Percentiles rank a stretch among this genome's conserved stretches.
These are phyloP conservation scores for Pleurotus citrinopileatus DNA, from an alignment of 768 basidiomycete species.

Conservation along the genomic window DNA sequence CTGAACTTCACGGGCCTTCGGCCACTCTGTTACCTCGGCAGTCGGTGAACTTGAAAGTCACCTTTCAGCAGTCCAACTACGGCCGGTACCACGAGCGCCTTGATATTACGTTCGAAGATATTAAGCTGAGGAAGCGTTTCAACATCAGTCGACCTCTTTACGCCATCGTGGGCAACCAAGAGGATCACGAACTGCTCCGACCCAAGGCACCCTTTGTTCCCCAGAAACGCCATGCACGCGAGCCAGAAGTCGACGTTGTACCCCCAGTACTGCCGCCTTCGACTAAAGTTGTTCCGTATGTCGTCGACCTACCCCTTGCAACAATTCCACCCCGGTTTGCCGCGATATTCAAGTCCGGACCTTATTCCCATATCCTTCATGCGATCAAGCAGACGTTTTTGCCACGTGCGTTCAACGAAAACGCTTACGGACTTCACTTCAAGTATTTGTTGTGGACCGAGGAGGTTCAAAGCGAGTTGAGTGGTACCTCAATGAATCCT, in stretches of 20 bases:
- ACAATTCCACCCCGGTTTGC: conserved; percentile 34
- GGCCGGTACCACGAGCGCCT: conserved; percentile 47
- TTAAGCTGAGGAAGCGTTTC: conserved; percentile 31
- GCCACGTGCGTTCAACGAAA: conserved; percentile 29
- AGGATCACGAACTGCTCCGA: conserved; percentile 46
- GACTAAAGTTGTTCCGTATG: conserved; percentile 36
- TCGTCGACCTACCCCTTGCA: conserved; percentile 34
- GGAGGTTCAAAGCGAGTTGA: conserved; percentile 44
- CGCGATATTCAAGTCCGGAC: conserved; percentile 28
- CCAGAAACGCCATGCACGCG: conserved; percentile 20
- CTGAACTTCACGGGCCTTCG: conserved; percentile 15
- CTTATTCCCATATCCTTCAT: conserved; percentile 15
- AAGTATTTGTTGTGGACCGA: conserved; percentile 46
- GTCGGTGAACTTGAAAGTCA: conserved; percentile 26
- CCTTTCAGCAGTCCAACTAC: conserved; percentile 32
- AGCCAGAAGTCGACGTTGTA: conserved; percentile 27
- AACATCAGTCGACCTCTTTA: conserved; percentile 42
- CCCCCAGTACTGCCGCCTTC: conserved; percentile 36
- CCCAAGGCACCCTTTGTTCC: conserved; percentile 41
- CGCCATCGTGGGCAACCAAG: conserved; percentile 46
- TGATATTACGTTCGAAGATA: conserved; percentile 44
- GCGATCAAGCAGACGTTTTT: conserved; percentile 30
- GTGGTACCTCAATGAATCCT: conserved; percentile 10
- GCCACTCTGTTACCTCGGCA: conserved; percentile 18
- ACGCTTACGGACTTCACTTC: conserved; percentile 43